Conservation (phyloP, 2,329 filamentous ascomycete species). For the Ciborinia camelliae region DNA sequence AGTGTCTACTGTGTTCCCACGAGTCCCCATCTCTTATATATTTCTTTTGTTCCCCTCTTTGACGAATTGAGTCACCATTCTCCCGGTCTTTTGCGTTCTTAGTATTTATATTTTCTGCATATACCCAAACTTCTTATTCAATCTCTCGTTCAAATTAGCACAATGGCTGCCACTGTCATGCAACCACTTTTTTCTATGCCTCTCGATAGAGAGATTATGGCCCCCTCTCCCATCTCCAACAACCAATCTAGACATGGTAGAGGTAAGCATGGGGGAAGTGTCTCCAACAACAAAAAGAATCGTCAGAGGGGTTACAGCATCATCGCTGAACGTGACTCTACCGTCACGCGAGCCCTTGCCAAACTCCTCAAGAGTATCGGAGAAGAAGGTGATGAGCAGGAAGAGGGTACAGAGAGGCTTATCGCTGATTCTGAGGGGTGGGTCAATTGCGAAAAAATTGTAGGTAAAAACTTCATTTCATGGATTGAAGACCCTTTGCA, state of each 20-base stretch:
- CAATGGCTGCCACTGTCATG: constrained; percentile 36
- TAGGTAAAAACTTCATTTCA: constrained; percentile 33
- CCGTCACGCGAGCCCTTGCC: constrained; percentile 43
- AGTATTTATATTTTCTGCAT: not conserved
- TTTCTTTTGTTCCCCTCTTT: not conserved
- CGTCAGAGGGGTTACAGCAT: constrained; percentile 42
- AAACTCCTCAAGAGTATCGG: constrained; percentile 43
- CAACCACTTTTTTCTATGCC: constrained; percentile 31
- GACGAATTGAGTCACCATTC: not conserved
- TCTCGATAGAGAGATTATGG: constrained; percentile 36
- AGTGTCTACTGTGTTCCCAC: not conserved
- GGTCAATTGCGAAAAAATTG: constrained; percentile 42
- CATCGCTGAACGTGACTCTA: constrained; percentile 42
- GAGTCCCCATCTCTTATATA: not conserved
- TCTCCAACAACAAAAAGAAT: constrained; percentile 36
- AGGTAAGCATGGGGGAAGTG: constrained; percentile 34
- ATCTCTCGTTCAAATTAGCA: constrained; percentile 15
- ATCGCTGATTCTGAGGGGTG: constrained; percentile 43
- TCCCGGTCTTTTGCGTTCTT: not conserved
- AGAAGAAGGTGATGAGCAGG: constrained; percentile 39
- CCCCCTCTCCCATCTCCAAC: constrained; percentile 35
- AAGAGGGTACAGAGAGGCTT: constrained; percentile 40
- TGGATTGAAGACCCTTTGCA: not conserved
- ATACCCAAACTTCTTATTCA: not conserved
- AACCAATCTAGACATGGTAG: constrained; percentile 36